Evolutionary conservation across 2,329 filamentous ascomycete species (phyloP).

Genomic region (Stromatinia cepivora): DNA sequence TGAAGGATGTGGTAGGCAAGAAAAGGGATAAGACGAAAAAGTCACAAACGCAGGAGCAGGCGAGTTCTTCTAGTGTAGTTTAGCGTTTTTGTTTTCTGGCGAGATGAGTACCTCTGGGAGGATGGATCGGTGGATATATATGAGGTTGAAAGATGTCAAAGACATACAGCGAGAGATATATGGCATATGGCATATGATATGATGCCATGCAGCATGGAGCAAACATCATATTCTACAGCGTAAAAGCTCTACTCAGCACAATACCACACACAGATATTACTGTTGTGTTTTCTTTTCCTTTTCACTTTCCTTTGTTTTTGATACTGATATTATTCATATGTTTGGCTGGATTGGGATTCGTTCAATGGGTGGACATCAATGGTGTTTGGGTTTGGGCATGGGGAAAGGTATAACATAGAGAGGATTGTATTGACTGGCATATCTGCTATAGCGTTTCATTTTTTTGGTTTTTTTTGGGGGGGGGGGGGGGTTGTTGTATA

Average conservation of each 20-base stretch:
- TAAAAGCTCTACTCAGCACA: conserved; percentile 10
- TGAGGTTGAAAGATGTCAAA: background rate
- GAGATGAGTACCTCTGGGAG: too few relatives aligned
- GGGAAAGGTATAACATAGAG: background rate
- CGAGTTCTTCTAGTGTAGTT: background rate
- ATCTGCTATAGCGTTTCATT: conserved; percentile 13
- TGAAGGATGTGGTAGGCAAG: conserved; percentile 69
- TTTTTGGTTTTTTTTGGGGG: background rate
- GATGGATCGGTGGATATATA: background rate
- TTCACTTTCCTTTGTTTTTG: background rate
- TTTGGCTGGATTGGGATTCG: background rate
- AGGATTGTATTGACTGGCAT: background rate
- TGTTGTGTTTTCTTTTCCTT: background rate
- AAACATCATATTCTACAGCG: conserved; percentile 12
- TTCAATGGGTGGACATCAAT: background rate
- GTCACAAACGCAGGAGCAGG: background rate
- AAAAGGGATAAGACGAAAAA: conserved; percentile 24
- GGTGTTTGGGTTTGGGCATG: conserved; percentile 9
- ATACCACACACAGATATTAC: conserved; percentile 1
- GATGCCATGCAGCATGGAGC: background rate
- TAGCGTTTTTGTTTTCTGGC: background rate
- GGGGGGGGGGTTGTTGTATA: background rate
- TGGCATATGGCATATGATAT: background rate
- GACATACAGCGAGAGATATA: background rate
- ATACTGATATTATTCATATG: background rate